Conservation (phyloP, 306 rosid species). For the Mimosa pudica region DNA sequence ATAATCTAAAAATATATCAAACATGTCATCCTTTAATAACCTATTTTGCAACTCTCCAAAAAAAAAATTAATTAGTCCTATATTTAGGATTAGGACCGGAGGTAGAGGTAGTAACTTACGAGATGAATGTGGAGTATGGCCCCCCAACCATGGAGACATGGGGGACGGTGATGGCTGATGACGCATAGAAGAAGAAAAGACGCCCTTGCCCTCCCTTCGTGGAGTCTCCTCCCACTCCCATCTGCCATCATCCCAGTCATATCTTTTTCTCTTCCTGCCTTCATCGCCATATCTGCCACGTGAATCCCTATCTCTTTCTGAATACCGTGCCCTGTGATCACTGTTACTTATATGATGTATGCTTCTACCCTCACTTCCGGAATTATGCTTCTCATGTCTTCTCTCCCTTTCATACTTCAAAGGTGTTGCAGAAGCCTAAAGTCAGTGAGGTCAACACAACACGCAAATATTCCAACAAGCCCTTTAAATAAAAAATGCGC, state of each 20-base stretch:
- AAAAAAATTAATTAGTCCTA: too few relatives aligned
- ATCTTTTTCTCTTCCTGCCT: constrained; percentile 65
- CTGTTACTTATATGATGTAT: constrained; percentile 39
- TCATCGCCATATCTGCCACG: constrained; percentile 61
- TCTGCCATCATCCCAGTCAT: constrained; percentile 91
- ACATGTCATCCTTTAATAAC: too few relatives aligned
- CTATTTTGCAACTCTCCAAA: too few relatives aligned
- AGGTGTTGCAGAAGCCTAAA: constrained; percentile 59
- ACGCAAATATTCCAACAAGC: background rate
- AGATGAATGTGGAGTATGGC: constrained; percentile 66
- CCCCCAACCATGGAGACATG: constrained; percentile 95
- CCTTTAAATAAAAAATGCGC: constrained; percentile 11
- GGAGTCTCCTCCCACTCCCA: constrained; percentile 99
- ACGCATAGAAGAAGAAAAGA: constrained; percentile 57
- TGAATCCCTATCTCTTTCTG: constrained; percentile 68
- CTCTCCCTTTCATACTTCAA: constrained; percentile 62
- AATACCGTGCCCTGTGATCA: constrained; percentile 54
- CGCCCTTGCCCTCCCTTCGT: constrained; percentile 65
- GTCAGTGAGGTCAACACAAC: constrained; percentile 30
- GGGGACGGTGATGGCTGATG: constrained; percentile 94
- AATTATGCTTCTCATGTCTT: constrained; percentile 54
- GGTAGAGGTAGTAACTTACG: too few relatives aligned
- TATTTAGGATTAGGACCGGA: too few relatives aligned
- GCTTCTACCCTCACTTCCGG: constrained; percentile 54
- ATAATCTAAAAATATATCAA: too few relatives aligned